These are phyloP conservation scores for Eimeria sp. DNA, from an alignment of 169 alveolate species.

Conservation along the genomic window DNA sequence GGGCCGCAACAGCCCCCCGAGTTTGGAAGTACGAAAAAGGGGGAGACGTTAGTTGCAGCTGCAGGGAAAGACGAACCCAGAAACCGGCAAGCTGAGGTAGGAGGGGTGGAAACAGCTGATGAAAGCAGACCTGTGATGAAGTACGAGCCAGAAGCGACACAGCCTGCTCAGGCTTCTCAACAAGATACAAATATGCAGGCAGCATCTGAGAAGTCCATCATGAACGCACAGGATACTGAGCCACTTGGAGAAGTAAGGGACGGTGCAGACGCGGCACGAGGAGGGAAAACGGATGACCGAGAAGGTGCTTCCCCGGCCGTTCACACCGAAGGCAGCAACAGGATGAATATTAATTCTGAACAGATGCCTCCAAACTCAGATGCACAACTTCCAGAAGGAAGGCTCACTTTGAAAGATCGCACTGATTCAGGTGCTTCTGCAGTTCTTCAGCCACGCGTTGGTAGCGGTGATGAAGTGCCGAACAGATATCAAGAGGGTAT, in stretches of 20 bases:
- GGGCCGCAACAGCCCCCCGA: neutral
- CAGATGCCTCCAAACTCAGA: neutral
- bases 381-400: neutral
- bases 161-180: neutral
- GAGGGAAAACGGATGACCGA: neutral
- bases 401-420: neutral
- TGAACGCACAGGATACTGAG: neutral
- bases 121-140: neutral
- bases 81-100: neutral
- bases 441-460: neutral
- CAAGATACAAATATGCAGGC: neutral
- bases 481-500: neutral
- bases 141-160: neutral
- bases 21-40: neutral
- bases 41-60: neutral
- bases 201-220: neutral
- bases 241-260: neutral
- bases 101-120: neutral
- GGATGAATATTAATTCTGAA: neutral
- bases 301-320: neutral
- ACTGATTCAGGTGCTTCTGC: neutral
- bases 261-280: neutral
- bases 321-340: neutral
- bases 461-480: neutral
- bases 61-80: neutral